These are phyloP conservation scores for Backusella tarrabulga DNA, from an alignment of 192 early-diverging fungal genomes.

Conservation along the genomic window DNA sequence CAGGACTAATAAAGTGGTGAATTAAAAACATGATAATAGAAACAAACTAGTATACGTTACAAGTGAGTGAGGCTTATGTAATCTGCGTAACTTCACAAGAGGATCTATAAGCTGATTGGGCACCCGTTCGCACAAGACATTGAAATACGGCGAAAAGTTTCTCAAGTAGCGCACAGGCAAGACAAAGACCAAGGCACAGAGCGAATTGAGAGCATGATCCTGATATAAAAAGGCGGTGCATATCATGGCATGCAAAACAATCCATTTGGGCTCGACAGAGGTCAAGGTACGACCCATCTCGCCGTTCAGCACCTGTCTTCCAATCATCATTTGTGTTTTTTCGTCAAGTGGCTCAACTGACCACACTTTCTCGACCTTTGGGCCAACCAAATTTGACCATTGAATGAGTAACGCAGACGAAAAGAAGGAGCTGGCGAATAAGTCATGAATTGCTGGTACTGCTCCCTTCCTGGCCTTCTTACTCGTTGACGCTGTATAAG, in stretches of 20 bases:
- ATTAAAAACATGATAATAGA: neutral
- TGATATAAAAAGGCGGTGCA: conserved; percentile 34
- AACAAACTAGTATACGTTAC: neutral
- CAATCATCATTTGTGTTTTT: conserved; percentile 24
- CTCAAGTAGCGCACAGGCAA: conserved; percentile 48
- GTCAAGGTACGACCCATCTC: conserved; percentile 43
- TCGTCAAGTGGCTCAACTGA: conserved; percentile 20
- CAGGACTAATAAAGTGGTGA: conserved; percentile 16
- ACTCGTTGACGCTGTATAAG: neutral
- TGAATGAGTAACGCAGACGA: conserved; percentile 49
- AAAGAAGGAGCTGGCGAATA: conserved; percentile 53
- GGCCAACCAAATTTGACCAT: conserved; percentile 56
- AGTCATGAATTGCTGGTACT: neutral
- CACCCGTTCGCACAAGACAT: conserved; percentile 44
- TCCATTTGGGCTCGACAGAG: conserved; percentile 47
- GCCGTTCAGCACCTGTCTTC: conserved; percentile 51
- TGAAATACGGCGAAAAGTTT: conserved; percentile 48
- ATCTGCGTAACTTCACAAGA: conserved; percentile 31
- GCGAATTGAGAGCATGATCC: conserved; percentile 37
- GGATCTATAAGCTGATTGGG: conserved; percentile 42
- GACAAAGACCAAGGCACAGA: conserved; percentile 47
- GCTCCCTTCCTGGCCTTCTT: neutral
- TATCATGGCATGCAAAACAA: conserved; percentile 39
- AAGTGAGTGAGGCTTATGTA: conserved; percentile 31
- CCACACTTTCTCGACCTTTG: conserved; percentile 48